These are phyloP conservation scores for Madurella fahalii DNA, from an alignment of 2,329 filamentous ascomycete genomes.

Conservation along the genomic window DNA sequence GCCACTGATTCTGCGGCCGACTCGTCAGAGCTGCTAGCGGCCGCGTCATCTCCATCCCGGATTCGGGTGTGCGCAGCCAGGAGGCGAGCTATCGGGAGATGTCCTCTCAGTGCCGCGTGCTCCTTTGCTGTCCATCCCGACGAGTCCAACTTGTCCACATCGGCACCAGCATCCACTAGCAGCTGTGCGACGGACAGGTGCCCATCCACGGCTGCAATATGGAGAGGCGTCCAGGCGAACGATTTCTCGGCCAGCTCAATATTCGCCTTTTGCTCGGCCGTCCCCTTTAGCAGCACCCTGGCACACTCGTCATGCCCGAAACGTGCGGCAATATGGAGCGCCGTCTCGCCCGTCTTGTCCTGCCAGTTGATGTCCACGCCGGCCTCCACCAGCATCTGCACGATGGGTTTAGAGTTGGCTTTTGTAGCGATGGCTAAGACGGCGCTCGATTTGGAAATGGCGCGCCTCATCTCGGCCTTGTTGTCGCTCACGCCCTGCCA, in stretches of 20 bases:
- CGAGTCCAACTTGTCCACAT: slow-evolving; percentile 69
- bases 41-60: slow-evolving; percentile 28
- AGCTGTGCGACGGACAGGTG: slow-evolving; percentile 70
- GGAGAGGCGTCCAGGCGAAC: slow-evolving; percentile 93
- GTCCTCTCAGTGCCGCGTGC: slow-evolving; percentile 84
- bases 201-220: slow-evolving; percentile 88
- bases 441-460: slow-evolving; percentile 77
- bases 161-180: slow-evolving; percentile 72
- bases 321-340: slow-evolving; percentile 84
- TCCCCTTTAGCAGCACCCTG: slow-evolving; percentile 67
- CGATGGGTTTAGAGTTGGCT: slow-evolving; percentile 78
- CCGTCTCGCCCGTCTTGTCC: slow-evolving; percentile 84
- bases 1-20: slow-evolving; percentile 37
- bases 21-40: slow-evolving; percentile 29
- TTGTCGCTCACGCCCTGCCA: slow-evolving; percentile 63
- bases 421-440: slow-evolving; percentile 84
- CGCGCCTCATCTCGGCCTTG: slow-evolving; percentile 62
- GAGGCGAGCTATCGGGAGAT: slow-evolving; percentile 72
- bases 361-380: slow-evolving; percentile 92
- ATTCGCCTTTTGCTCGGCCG: slow-evolving; percentile 65
- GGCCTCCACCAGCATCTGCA: slow-evolving; percentile 81
- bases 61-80: slow-evolving; percentile 55
- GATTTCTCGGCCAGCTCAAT: slow-evolving; percentile 75
- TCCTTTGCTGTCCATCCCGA: slow-evolving; percentile 95
- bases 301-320: slow-evolving; percentile 83